These are phyloP conservation scores for Fusarium sp. DNA, from an alignment of 2,329 filamentous ascomycete genomes.

Conservation along the genomic window DNA sequence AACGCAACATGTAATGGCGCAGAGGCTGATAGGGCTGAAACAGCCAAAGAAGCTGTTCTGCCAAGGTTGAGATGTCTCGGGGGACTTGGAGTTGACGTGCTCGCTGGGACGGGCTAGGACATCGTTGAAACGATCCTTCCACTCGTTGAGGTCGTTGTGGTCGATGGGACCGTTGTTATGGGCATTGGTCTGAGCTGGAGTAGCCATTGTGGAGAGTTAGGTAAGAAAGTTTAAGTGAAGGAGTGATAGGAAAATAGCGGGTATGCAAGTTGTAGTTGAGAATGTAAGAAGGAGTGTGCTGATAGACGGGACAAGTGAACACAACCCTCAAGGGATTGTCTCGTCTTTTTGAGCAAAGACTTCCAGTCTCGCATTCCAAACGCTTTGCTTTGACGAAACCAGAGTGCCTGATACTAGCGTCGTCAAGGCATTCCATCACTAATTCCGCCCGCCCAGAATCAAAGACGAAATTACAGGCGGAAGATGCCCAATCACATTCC, in stretches of 20 bases:
- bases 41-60: conserved; percentile 59
- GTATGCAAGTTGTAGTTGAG: conserved; percentile 6
- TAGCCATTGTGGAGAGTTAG: conserved; percentile 33
- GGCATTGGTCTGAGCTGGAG: conserved; percentile 29
- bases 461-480: conserved; percentile 17
- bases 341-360: conserved; percentile 3
- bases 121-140: conserved; percentile 60
- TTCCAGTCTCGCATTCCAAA: neutral
- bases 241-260: conserved; percentile 9
- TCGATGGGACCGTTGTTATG: conserved; percentile 55
- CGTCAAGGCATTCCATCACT: conserved; percentile 17
- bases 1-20: conserved; percentile 60
- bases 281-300: conserved; percentile 22
- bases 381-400: neutral
- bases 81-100: conserved; percentile 59
- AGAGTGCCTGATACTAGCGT: conserved; percentile 23
- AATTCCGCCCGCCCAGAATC: neutral
- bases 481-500: neutral
- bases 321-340: neutral
- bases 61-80: conserved; percentile 56
- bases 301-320: neutral
- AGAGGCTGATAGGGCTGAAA: conserved; percentile 60
- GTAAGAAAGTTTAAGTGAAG: conserved; percentile 2
- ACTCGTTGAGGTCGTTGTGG: conserved; percentile 60
- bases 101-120: conserved; percentile 59